Evolutionary conservation across 1,284 basidiomycete species (phyloP), one percentile per base, ranked within the genome.

Genomic region (Ceratorhiza oryzae-sativae): DNA sequence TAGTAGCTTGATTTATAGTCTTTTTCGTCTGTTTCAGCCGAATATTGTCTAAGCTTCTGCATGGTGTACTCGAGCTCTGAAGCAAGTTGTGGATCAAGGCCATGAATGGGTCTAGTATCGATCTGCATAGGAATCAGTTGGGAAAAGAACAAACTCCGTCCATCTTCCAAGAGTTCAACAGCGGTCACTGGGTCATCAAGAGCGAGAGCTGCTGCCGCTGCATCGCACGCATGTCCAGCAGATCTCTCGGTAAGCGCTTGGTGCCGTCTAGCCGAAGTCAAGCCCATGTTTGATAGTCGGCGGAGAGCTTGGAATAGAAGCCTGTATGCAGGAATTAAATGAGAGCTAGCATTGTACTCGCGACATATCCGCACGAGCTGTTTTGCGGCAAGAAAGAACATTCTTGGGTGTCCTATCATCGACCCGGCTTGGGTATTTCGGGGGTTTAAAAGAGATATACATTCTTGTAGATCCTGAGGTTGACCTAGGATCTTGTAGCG

Each of bases 141-240:
- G 30, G 53, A 60, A 18, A 42, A 71, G 20, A 71, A 59, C 15
- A 71, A 25, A 18, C 27, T 46, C 45, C 68, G 20, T 2, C 68
- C 68, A 18, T 60, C 53, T 34, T 71, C 68, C 9, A 71, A 39
- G 42, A 71, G 56, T 32, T 71, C 68, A 27, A 71, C 25, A 23
- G 68, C 68, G 2, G 36, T n/a, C 9, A 9, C 27, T 10, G 23
- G 10, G 20, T 67, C 45, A 51, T 20, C 25, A 15, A 51, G 9
- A 5, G 27, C 25, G 8, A 67, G 46, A 41, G 62, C 62, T 12
- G 48, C 53, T 8, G 62, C 45, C 9, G 62, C 62, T n/a, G 62
- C 62, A 34, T 67, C 62, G 32, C 48, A 51, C 6, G 62, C 34
- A 27, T 46, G 27, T 13, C 53, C 39, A 30, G 42, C 36, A 3